Conservation (phyloP, 164 flowering plant genomes). For the Hamamelis virginiana region DNA sequence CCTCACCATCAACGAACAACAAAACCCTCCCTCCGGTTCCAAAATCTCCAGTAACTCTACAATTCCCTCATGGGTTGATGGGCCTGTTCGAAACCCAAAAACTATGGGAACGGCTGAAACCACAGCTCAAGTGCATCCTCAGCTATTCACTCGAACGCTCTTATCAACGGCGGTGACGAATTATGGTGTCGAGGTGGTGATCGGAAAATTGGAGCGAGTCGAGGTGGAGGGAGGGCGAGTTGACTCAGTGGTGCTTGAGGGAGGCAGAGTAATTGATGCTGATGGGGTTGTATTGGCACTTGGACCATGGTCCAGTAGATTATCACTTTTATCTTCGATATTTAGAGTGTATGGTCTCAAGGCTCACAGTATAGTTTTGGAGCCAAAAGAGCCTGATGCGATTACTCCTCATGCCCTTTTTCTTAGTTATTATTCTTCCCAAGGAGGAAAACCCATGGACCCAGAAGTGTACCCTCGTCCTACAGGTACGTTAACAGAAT, state of each 20-base stretch:
- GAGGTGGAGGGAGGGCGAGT: conserved; percentile 51
- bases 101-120: conserved; percentile 68
- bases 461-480: conserved; percentile 93
- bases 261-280: conserved; percentile 42
- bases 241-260: conserved; percentile 53
- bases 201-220: conserved; percentile 67
- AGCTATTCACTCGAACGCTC: conserved; percentile 62
- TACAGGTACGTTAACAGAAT: conserved; percentile 43
- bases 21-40: conserved; percentile 13
- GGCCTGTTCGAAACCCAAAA: conserved; percentile 43
- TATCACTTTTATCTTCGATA: conserved; percentile 45
- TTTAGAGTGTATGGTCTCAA: conserved; percentile 73
- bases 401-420: conserved; percentile 87
- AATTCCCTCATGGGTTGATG: conserved; percentile 74
- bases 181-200: conserved; percentile 67
- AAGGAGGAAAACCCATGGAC: conserved; percentile 60
- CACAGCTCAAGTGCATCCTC: conserved; percentile 96
- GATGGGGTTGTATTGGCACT: conserved; percentile 83
- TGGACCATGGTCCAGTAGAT: conserved; percentile 83
- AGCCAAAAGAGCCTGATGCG: conserved; percentile 56
- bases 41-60: conserved; percentile 4
- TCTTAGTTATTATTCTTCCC: conserved; percentile 49
- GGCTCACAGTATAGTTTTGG: conserved; percentile 84
- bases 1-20: conserved; percentile 44
- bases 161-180: conserved; percentile 49